Conservation (phyloP, 176 grass and related monocot species). For the Tillandsia leiboldiana region DNA sequence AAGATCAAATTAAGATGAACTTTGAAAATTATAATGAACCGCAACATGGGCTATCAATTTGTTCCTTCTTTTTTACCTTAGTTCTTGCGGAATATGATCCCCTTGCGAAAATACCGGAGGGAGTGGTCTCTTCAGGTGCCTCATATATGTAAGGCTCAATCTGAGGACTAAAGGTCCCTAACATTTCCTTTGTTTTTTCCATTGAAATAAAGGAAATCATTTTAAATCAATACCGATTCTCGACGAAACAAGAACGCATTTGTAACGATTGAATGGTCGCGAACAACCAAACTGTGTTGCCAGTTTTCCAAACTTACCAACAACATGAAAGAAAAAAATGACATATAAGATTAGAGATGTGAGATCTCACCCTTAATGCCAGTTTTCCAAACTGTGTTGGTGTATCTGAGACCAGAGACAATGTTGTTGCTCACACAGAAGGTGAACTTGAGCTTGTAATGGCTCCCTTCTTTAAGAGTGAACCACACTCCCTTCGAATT, state of each 20-base stretch:
- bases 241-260: no score
- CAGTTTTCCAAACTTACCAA: no score
- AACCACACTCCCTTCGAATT: constrained; percentile 78
- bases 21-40: no score
- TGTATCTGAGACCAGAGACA: constrained; percentile 92
- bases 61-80: constrained; percentile 24
- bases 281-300: no score
- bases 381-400: constrained; percentile 94
- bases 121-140: constrained; percentile 78
- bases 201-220: constrained; percentile 28
- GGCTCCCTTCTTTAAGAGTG: constrained; percentile 83
- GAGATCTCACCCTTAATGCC: constrained; percentile 58
- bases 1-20: not conserved
- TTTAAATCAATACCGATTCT: not conserved
- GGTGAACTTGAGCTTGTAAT: constrained; percentile 90
- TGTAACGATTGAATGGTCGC: no score
- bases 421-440: constrained; percentile 88
- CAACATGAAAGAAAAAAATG: no score
- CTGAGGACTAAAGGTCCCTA: constrained; percentile 93
- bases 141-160: constrained; percentile 80
- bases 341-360: not conserved
- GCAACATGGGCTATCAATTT: no score
- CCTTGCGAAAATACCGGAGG: constrained; percentile 81
- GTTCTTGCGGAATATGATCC: constrained; percentile 86
- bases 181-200: constrained; percentile 77